Evolutionary conservation across 2,329 filamentous ascomycete genomes (phyloP), one percentile per base, ranked within the genome.

Genomic region (Corinectria fuckeliana): DNA sequence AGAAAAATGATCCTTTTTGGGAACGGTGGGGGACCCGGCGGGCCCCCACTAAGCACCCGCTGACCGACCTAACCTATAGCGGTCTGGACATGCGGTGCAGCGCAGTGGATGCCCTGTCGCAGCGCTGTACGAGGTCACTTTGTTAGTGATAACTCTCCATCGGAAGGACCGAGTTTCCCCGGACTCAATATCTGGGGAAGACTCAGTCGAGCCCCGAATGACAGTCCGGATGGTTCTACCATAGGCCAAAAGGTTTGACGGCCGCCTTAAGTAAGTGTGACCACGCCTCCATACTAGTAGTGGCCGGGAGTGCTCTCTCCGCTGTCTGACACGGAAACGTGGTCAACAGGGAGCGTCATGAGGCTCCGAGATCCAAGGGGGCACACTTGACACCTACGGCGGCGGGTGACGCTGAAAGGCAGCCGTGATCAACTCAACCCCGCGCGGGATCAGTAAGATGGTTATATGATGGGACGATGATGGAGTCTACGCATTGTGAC

Each of bases 311-410:
- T 53, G 23, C 23, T 10, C 21, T 6, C 25, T 23, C 20, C 16
- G 20, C n/a, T 18, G 50, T 41, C 13, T 50, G 32, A 16, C 26
- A 26, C 13, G 30, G 30, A 7, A 39, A 30, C 18, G 10, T 18
- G 23, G 32, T 41, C 44, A 49, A 55, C 50, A 39, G 56, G 45
- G 18, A 30, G 32, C 32, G 32, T 55, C 56, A 59, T 51, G 56
- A n/a, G 56, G 45, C 23, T n/a, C 39, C 16, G 13, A 18, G 13
- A n/a, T 39, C 18, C 18, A 16, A 14, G 18, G 26, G 14, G 25
- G 28, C 44, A 48, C 26, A 48, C 45, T 4, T 25, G 11, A 23
- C 14, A 16, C 45, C n/a, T n/a, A 50, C 21, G 32, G 20, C 25
- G 5, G 10, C 18, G 11, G 42, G n/a, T 45, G 25, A 45, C 42